Conservation (phyloP, 2,329 filamentous ascomycete species). For the Esteya vermicola region DNA sequence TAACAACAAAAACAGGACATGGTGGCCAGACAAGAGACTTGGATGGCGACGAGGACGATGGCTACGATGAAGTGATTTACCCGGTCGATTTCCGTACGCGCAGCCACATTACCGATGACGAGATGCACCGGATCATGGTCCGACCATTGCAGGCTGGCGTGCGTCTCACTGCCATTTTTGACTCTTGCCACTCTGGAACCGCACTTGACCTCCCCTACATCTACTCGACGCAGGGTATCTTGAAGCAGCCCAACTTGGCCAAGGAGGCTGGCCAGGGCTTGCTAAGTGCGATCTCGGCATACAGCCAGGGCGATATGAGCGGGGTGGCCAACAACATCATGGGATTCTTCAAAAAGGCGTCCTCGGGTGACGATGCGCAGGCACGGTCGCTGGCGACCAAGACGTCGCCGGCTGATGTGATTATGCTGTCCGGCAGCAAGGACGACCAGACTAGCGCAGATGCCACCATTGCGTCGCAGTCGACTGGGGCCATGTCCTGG, state of each 20-base stretch:
- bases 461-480: constrained; percentile 77
- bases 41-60: constrained; percentile 69
- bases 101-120: constrained; percentile 70
- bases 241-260: constrained; percentile 55
- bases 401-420: constrained; percentile 85
- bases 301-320: constrained; percentile 59
- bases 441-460: constrained; percentile 93
- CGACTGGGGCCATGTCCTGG: constrained; percentile 96
- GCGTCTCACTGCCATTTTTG: constrained; percentile 47
- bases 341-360: constrained; percentile 79
- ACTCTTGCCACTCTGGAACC: constrained; percentile 54
- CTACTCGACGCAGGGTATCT: constrained; percentile 53
- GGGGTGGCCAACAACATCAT: constrained; percentile 70
- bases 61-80: constrained; percentile 73
- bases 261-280: constrained; percentile 54
- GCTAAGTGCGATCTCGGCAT: constrained; percentile 43
- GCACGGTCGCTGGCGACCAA: constrained; percentile 73
- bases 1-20: constrained; percentile 29
- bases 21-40: constrained; percentile 70
- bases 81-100: constrained; percentile 63
- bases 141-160: constrained; percentile 40
- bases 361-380: constrained; percentile 66
- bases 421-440: constrained; percentile 97
- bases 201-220: constrained; percentile 54
- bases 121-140: constrained; percentile 66